Evolutionary conservation across 805 yeast species (phyloP).

Genomic region (Saccharomycopsis fodiens): DNA sequence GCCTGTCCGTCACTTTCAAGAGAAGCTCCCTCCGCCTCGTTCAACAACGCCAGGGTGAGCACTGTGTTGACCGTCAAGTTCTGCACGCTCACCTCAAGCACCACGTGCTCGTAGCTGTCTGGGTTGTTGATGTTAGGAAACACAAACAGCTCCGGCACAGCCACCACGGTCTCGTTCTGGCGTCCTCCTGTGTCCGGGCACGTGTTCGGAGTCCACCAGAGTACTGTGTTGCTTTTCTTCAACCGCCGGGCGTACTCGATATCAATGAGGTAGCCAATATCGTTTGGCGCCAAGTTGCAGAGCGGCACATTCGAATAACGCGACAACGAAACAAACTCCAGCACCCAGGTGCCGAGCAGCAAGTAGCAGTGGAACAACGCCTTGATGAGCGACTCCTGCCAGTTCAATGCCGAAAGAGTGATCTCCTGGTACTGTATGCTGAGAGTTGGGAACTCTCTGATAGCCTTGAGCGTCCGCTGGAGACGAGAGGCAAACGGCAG

Average conservation of each 20-base stretch:
- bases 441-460: conserved; percentile 55
- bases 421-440: conserved; percentile 52
- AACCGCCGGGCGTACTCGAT: conserved; percentile 78
- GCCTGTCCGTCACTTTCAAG: conserved; percentile 32
- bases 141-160: conserved; percentile 46
- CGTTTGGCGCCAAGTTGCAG: conserved; percentile 76
- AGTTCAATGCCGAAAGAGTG: conserved; percentile 65
- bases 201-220: conserved; percentile 84
- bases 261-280: conserved; percentile 74
- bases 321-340: conserved; percentile 56
- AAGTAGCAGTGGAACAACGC: conserved; percentile 64
- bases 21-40: conserved; percentile 84
- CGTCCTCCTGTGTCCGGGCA: conserved; percentile 85
- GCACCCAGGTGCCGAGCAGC: conserved; percentile 65
- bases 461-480: conserved; percentile 36
- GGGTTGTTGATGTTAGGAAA: conserved; percentile 72
- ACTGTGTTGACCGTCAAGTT: conserved; percentile 83
- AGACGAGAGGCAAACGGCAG: conserved; percentile 53
- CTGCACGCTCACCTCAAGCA: conserved; percentile 68
- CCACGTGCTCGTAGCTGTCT: conserved; percentile 70
- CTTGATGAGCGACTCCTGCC: conserved; percentile 66
- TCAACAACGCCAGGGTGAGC: conserved; percentile 72
- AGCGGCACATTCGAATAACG: conserved; percentile 75
- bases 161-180: conserved; percentile 48
- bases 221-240: conserved; percentile 52